Conservation (phyloP, 805 yeast genomes). For the Dipodascus geniculatus region DNA sequence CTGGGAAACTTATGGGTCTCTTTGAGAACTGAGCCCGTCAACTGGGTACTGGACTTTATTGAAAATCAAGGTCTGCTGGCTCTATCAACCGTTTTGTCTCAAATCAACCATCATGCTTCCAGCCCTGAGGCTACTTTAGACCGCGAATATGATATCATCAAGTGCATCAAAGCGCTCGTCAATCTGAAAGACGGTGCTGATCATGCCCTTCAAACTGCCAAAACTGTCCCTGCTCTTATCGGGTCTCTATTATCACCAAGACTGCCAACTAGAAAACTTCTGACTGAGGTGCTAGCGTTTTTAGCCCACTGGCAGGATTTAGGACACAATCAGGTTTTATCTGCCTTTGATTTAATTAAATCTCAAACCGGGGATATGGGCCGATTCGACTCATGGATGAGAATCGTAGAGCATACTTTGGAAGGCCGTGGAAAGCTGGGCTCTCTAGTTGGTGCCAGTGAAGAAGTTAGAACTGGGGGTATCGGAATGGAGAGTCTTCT, state of each 20-base stretch:
- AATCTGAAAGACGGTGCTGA: conserved; percentile 53
- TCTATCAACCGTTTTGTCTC: conserved; percentile 53
- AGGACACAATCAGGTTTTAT: conserved; percentile 47
- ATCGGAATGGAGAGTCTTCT: conserved; percentile 46
- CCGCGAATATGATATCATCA: conserved; percentile 62
- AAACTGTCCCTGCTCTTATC: conserved; percentile 47
- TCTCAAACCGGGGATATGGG: conserved; percentile 23
- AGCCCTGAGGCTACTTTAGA: conserved; percentile 38
- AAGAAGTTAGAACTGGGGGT: conserved; percentile 51
- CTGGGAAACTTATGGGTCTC: conserved; percentile 83
- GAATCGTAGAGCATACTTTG: conserved; percentile 50
- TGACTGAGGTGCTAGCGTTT: conserved; percentile 62
- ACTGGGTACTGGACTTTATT: conserved; percentile 75
- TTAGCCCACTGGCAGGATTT: conserved; percentile 36
- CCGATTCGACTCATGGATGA: conserved; percentile 62
- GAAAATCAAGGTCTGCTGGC: conserved; percentile 73
- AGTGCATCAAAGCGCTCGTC: conserved; percentile 64
- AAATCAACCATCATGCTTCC: conserved; percentile 29
- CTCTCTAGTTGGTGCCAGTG: conserved; percentile 84
- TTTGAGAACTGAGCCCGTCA: conserved; percentile 74
- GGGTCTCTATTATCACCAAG: conserved; percentile 68
- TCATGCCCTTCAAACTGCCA: conserved; percentile 33
- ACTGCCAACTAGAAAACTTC: conserved; percentile 62
- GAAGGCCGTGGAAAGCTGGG: conserved; percentile 87
- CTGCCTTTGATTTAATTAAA: conserved; percentile 38